Evolutionary conservation across 257 asterid genomes (phyloP).

Genomic region (Lycium ferocissimum): DNA sequence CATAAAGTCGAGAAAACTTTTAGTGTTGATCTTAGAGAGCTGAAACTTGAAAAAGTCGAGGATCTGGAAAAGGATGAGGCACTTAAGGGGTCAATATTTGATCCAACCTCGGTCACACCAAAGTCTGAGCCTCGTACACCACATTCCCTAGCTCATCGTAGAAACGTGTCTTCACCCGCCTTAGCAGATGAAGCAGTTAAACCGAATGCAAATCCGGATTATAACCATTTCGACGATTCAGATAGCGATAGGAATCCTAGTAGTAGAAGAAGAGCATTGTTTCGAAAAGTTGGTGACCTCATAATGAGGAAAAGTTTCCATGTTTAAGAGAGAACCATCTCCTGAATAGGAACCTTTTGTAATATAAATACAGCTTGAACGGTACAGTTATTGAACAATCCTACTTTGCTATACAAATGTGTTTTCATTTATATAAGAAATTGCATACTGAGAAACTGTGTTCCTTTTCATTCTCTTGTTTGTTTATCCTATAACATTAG

Average conservation of each 20-base stretch:
- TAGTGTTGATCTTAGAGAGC: slow-evolving; percentile 6
- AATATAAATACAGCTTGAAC: slow-evolving; percentile 21
- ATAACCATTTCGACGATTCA: slow-evolving; percentile 13
- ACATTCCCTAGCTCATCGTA: neutral
- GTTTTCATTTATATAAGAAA: slow-evolving; percentile 10
- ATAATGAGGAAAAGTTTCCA: slow-evolving; percentile 30
- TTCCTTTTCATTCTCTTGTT: neutral
- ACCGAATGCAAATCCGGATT: slow-evolving; percentile 22
- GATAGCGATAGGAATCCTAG: slow-evolving; percentile 25
- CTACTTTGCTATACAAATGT: slow-evolving; percentile 19
- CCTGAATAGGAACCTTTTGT: slow-evolving; percentile 13
- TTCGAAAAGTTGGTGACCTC: slow-evolving; percentile 29
- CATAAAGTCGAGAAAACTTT: neutral
- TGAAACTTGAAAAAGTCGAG: neutral
- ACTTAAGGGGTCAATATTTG: slow-evolving; percentile 30
- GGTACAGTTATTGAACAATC: slow-evolving; percentile 19
- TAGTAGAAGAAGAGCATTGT: slow-evolving; percentile 29
- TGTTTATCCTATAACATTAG: neutral
- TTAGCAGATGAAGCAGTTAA: slow-evolving; percentile 22
- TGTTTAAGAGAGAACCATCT: neutral
- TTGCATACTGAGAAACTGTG: neutral
- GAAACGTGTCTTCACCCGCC: slow-evolving; percentile 15
- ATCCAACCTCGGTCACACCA: slow-evolving; percentile 15
- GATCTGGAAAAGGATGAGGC: slow-evolving; percentile 5
- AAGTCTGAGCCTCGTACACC: slow-evolving; percentile 31